A percentile compares a stretch with the other conserved stretches of the same genome.
These are phyloP conservation scores for Striga hermonthica DNA, from an alignment of 305 asterid species.

Conservation along the genomic window DNA sequence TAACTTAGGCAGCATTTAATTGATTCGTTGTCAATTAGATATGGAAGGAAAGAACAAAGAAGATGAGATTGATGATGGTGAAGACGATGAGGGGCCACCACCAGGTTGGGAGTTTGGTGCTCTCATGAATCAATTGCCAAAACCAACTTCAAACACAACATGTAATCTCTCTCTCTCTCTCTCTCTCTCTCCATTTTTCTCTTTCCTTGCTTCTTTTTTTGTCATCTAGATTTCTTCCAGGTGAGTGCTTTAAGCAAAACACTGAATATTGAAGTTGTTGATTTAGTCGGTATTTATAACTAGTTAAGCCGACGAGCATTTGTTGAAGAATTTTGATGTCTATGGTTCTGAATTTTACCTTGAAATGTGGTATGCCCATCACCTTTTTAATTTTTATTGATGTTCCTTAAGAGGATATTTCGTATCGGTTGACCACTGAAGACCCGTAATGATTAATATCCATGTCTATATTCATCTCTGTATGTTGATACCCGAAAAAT, in stretches of 20 bases:
- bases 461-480: neutral
- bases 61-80: constrained; percentile 42
- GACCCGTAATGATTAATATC: neutral
- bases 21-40: constrained; percentile 43
- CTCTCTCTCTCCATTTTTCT: constrained; percentile 27
- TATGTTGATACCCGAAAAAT: neutral
- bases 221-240: too few relatives aligned
- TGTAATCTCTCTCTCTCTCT: constrained; percentile 32
- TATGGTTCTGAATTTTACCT: constrained; percentile 16
- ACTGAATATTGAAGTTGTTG: neutral
- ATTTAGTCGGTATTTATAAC: neutral
- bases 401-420: constrained; percentile 24
- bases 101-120: constrained; percentile 58
- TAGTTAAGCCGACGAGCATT: constrained; percentile 10
- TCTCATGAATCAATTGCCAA: constrained; percentile 41
- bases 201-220: too few relatives aligned
- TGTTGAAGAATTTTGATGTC: constrained; percentile 11
- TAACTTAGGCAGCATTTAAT: constrained; percentile 28
- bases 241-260: neutral
- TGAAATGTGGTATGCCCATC: neutral
- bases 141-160: constrained; percentile 31
- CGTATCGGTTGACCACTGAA: constrained; percentile 22
- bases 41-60: constrained; percentile 40
- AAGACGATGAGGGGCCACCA: constrained; percentile 71
- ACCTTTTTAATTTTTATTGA: neutral